A percentile compares a stretch with the other conserved stretches of the same genome.
These are phyloP conservation scores for Medicago ruthenica DNA, from an alignment of 306 rosid species.

Conservation along the genomic window DNA sequence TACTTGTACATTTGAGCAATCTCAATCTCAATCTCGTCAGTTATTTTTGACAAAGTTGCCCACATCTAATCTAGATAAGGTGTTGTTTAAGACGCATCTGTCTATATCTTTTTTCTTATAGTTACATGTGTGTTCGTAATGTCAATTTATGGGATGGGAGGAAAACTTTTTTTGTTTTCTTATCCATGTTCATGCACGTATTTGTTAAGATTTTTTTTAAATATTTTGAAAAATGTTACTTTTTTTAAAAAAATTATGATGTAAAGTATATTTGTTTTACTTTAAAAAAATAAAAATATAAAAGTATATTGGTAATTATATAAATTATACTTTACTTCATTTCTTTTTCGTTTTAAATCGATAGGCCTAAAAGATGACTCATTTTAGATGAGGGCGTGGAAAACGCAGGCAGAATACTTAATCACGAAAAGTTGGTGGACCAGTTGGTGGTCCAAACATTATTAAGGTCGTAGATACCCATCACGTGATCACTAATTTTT, in stretches of 20 bases:
- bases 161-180: background rate
- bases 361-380: background rate
- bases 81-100: background rate
- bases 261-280: too few relatives aligned
- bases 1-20: background rate
- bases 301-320: background rate
- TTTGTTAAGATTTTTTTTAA: background rate
- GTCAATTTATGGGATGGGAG: background rate
- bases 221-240: too few relatives aligned
- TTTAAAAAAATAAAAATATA: too few relatives aligned
- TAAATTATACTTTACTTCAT: background rate
- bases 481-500: constrained; percentile 39
- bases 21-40: background rate
- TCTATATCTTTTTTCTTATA: background rate
- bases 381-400: constrained; percentile 19
- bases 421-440: constrained; percentile 27
- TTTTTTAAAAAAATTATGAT: too few relatives aligned
- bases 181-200: background rate
- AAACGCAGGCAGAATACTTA: constrained; percentile 31
- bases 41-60: background rate
- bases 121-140: background rate
- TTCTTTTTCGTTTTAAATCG: background rate
- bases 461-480: constrained; percentile 6
- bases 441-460: constrained; percentile 35
- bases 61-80: constrained; percentile 7